Evolutionary conservation across 495 filamentous ascomycete species (phyloP).

Genomic region (Lasiosphaeria hispida): DNA sequence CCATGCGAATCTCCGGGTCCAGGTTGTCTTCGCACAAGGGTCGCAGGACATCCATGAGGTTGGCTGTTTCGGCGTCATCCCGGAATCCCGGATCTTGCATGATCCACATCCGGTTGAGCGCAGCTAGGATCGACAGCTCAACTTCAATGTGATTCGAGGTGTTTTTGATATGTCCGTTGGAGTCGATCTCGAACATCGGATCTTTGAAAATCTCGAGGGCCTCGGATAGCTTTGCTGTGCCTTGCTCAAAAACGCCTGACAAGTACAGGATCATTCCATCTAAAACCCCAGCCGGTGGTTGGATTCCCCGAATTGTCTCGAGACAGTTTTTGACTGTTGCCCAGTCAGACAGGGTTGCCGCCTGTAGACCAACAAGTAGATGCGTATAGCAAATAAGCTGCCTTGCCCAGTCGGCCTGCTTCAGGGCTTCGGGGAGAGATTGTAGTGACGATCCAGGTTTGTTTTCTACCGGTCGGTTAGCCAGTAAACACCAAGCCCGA

Average conservation of each 20-base stretch:
- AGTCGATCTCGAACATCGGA: slow-evolving; percentile 51
- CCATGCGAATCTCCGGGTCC: slow-evolving; percentile 71
- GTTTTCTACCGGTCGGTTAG: slow-evolving; percentile 32
- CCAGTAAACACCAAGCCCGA: not conserved
- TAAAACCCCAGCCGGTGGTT: slow-evolving; percentile 34
- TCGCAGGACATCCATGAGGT: slow-evolving; percentile 62
- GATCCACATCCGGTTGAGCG: slow-evolving; percentile 80
- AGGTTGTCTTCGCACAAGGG: slow-evolving; percentile 64
- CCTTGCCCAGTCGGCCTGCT: slow-evolving; percentile 41
- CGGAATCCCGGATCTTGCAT: slow-evolving; percentile 61
- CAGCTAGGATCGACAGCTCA: slow-evolving; percentile 73
- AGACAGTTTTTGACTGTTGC: slow-evolving; percentile 41
- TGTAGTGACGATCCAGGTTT: slow-evolving; percentile 25
- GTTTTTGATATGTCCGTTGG: slow-evolving; percentile 34
- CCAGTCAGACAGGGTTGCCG: slow-evolving; percentile 47
- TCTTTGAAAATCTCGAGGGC: slow-evolving; percentile 68
- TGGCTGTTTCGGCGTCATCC: slow-evolving; percentile 45
- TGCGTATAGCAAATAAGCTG: slow-evolving; percentile 46
- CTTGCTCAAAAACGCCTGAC: slow-evolving; percentile 72
- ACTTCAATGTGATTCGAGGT: slow-evolving; percentile 54
- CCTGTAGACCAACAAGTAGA: slow-evolving; percentile 46
- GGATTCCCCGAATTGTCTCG: slow-evolving; percentile 32
- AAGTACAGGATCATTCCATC: slow-evolving; percentile 61
- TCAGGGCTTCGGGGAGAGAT: slow-evolving; percentile 45
- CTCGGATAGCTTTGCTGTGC: slow-evolving; percentile 62